Evolutionary conservation across 2,329 filamentous ascomycete genomes (phyloP).

Genomic region (Neocatenulostroma microsporum): DNA sequence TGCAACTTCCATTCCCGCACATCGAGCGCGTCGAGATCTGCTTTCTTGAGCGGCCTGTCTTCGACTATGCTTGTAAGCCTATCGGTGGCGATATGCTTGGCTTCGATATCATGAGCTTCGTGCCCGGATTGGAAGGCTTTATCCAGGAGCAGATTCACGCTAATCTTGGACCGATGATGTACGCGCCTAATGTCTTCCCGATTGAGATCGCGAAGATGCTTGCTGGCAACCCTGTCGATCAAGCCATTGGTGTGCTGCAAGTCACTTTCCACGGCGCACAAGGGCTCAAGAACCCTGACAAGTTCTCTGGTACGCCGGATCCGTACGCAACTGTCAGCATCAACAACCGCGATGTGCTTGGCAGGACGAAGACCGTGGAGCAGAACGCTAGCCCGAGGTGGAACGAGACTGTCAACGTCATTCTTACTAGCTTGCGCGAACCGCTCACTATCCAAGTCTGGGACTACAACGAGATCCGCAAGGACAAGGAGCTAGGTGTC

Average conservation of each 20-base stretch:
- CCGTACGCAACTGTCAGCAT: conserved; percentile 81
- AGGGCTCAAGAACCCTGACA: conserved; percentile 90
- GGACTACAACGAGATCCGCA: conserved; percentile 92
- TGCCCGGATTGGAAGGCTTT: conserved; percentile 85
- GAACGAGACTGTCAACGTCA: conserved; percentile 95
- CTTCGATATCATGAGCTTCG: conserved; percentile 99
- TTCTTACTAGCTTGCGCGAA: conserved; percentile 85
- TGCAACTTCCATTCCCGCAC: conserved; percentile 92
- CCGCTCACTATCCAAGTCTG: conserved; percentile 75
- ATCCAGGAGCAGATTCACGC: conserved; percentile 95
- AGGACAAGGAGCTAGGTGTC: conserved; percentile 88
- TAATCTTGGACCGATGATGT: conserved; percentile 95
- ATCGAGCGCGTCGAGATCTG: conserved; percentile 92
- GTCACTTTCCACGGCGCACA: conserved; percentile 85
- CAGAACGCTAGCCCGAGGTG: conserved; percentile 83
- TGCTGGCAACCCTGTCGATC: conserved; percentile 84
- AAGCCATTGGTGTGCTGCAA: conserved; percentile 88
- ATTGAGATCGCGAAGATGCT: conserved; percentile 99
- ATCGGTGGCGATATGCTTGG: conserved; percentile 91
- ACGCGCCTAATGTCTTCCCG: conserved; percentile 92
- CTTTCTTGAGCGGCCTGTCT: conserved; percentile 78
- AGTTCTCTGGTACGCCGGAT: conserved; percentile 84
- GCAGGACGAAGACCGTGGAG: conserved; percentile 77
- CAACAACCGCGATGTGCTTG: conserved; percentile 73
- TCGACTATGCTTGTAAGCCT: conserved; percentile 97